Percentiles rank a stretch among this genome's conserved stretches.
phyloP scores from a whole-genome alignment of 108 stramenopile genomes.

The Skeletonema grethae region DNA sequence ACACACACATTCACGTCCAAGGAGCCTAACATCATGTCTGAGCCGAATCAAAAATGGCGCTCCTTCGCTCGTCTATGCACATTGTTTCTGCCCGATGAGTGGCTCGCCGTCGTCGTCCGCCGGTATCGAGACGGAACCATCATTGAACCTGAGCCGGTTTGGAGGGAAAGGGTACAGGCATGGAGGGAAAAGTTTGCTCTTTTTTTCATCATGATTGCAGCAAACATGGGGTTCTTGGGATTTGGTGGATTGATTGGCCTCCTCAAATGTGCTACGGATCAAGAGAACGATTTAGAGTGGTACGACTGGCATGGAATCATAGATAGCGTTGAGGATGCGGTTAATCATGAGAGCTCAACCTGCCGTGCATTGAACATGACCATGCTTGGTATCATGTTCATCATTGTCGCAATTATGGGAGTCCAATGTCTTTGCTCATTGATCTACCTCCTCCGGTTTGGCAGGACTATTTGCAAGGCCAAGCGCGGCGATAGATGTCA shows the following conservation, averaged over 20 bases:
- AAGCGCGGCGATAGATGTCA: neutral
- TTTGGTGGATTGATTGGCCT: conserved; percentile 18
- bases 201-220: conserved; percentile 4
- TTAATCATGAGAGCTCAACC: too few relatives aligned
- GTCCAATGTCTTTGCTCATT: neutral
- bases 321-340: too few relatives aligned
- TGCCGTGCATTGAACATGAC: too few relatives aligned
- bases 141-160: neutral
- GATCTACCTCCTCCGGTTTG: neutral
- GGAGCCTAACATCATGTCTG: too few relatives aligned
- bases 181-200: conserved; percentile 14
- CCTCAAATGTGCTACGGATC: neutral
- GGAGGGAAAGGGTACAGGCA: neutral
- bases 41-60: neutral
- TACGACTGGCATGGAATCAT: neutral
- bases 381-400: neutral
- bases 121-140: neutral
- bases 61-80: neutral
- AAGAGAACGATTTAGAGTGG: neutral
- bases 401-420: neutral
- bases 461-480: neutral
- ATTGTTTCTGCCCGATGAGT: neutral
- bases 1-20: too few relatives aligned
- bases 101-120: neutral
- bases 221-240: conserved; percentile 11